Evolutionary conservation across 192 early-diverging fungal species (phyloP), one percentile per base, ranked within the genome.

Genomic region (Coemansia sp.): DNA sequence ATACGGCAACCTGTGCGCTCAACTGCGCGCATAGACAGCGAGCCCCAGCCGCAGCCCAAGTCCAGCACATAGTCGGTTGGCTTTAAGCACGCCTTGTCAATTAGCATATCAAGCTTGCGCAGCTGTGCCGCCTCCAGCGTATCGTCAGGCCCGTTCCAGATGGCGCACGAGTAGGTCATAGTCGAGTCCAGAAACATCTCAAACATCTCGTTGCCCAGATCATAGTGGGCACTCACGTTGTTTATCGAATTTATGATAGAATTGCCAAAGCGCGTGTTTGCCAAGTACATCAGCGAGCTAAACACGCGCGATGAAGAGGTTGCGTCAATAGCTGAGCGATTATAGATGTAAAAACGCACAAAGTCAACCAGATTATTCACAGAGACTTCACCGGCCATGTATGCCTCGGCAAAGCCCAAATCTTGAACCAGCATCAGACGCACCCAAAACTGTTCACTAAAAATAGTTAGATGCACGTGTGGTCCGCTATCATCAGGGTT

Each of bases 201-300:
- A 80, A 91, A 91, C 85, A 91, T 85, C 25, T 88, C 88, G 70
- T 91, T 90, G 41, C 85, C 87, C 51, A 91, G 77, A 63, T 91
- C 90, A 71, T 91, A 91, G 72, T 91, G 90, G 10, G 88, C 88
- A 6, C 75, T 79, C 39, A 91, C 85, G 61, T 91, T 91, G 70
- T 55, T 73, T 8, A 83, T 61, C 1, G 84, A 59, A 65, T 89
- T 90, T 27, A 79, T 59, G 54, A 90, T 66, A 1, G 87, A 85
- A 71, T 91, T 91, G 17, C 86, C 79, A 62, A 89, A 86, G 22
- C 73, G 84, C 11, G 85, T 78, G 69, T 74, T 81, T 11, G 85
- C 62, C 9, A 87, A 55, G 38, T 72, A 80, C 67, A 87, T 86
- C 48, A 90, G 61, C 43, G 81, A 48, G 48, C 62, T 66, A 71